Evolutionary conservation across 306 rosid species (phyloP), one percentile per base, ranked within the genome.

Genomic region (Vicia faba): DNA sequence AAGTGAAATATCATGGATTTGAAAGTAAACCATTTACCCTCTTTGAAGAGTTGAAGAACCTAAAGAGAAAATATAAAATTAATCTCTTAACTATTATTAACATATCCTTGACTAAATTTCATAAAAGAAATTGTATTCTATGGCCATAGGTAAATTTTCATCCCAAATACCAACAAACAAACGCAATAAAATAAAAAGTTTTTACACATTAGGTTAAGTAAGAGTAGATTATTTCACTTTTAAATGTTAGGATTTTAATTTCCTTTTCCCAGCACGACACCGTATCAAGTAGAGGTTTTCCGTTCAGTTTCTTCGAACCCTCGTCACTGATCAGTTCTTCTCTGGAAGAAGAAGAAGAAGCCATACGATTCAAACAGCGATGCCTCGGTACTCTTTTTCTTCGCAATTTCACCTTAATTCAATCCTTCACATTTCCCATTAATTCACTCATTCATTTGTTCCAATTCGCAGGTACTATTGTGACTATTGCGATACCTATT

Each of bases 401-500:
- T 14, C 43, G 6, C 0, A 20, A 35, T 41, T 62, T 41, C 23
- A 20, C 2, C 40, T 26, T 25, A 25, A 43, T 63, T 49, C 25
- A 63, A 43, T 43, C n/a, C 8, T 11, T 1, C 9, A 7, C 1
- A 7, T 1, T 11, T 11, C 13, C 20, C 7, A 0, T 44, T 2
- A 40, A 31, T 56, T 5, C 14, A 36, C n/a, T 39, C 15, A 46
- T 59, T 72, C 28, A 9, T 60, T 29, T 29, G 13, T 55, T 70
- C 29, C 19, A 11, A 11, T 55, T 33, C 9, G 6, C 59, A 53
- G 93, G 73, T 87, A 90, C 72, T 91, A 88, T 62, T 91, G 97
- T 61, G 97, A 91, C 50, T 91, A 88, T 72, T 91, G 97, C 28
- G 97, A 91, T 63, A 91, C 97, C 19, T 91, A 91, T 54, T 63